These are phyloP conservation scores for Hyaloperonospora brassicae DNA, from an alignment of 352 stramenopile species.

Conservation along the genomic window DNA sequence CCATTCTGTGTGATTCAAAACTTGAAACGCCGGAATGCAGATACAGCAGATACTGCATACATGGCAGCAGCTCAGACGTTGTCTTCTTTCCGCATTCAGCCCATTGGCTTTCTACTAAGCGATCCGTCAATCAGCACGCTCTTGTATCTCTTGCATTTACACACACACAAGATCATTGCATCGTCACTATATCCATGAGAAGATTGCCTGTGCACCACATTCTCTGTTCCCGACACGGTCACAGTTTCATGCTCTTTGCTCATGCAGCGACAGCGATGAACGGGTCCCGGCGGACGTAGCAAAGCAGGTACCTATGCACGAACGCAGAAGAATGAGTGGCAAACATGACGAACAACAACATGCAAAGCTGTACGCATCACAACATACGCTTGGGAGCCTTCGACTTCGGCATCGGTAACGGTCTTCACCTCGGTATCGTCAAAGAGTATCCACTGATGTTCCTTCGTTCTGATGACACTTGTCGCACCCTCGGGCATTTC, in stretches of 20 bases:
- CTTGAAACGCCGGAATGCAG: too few relatives aligned
- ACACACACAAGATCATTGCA: too few relatives aligned
- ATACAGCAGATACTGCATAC: too few relatives aligned
- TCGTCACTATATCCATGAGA: too few relatives aligned
- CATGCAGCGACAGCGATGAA: conserved; percentile 19
- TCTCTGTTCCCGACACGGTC: too few relatives aligned
- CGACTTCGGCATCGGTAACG: conserved; percentile 32
- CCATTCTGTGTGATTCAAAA: too few relatives aligned
- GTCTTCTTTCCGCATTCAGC: too few relatives aligned
- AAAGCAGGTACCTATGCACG: conserved; percentile 32
- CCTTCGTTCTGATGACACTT: conserved; percentile 1
- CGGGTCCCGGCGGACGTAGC: conserved; percentile 31
- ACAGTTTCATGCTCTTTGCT: conserved; percentile 2
- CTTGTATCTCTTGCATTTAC: too few relatives aligned
- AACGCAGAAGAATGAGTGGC: conserved; percentile 4
- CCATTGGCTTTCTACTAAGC: too few relatives aligned
- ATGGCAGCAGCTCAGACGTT: too few relatives aligned
- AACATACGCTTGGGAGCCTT: conserved; percentile 49
- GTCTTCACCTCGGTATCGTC: conserved; percentile 44
- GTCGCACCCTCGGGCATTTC: conserved; percentile 2
- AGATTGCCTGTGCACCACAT: too few relatives aligned
- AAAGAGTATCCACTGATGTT: conserved; percentile 48
- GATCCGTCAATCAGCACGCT: too few relatives aligned
- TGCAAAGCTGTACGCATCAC: not conserved
- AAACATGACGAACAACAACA: not conserved